These are phyloP conservation scores for Cladorrhinum sp. DNA, from an alignment of 2,329 filamentous ascomycete species.

Conservation along the genomic window DNA sequence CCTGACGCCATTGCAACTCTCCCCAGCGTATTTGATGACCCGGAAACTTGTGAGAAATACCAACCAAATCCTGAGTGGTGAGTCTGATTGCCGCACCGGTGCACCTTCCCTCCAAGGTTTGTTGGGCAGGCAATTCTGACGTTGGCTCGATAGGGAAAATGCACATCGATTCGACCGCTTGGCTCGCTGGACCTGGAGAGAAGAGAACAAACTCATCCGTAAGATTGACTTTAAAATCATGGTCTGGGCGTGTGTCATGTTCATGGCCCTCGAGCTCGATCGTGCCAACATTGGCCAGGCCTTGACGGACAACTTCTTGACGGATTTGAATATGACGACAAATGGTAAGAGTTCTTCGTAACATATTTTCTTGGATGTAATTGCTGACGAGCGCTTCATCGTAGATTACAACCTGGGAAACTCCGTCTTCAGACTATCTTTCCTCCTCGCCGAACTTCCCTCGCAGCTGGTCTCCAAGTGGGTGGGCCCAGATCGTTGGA, in stretches of 20 bases:
- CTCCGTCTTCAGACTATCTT: slow-evolving; percentile 47
- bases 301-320: slow-evolving; percentile 46
- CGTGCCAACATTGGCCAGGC: slow-evolving; percentile 47
- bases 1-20: slow-evolving; percentile 38
- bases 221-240: slow-evolving; percentile 44
- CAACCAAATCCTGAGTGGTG: slow-evolving; percentile 31
- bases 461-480: slow-evolving; percentile 59
- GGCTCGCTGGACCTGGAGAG: slow-evolving; percentile 41
- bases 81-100: slow-evolving; percentile 21
- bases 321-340: slow-evolving; percentile 42
- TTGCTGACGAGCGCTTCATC: background rate
- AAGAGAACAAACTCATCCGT: slow-evolving; percentile 38
- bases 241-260: slow-evolving; percentile 48
- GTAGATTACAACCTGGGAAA: slow-evolving; percentile 47
- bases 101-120: too few relatives aligned
- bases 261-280: slow-evolving; percentile 50
- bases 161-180: slow-evolving; percentile 47
- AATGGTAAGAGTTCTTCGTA: slow-evolving; percentile 36
- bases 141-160: slow-evolving; percentile 35
- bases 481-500: slow-evolving; percentile 58
- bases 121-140: background rate
- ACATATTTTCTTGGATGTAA: background rate
- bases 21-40: slow-evolving; percentile 39
- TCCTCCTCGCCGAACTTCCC: slow-evolving; percentile 56
- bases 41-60: slow-evolving; percentile 35